Evolutionary conservation across 352 stramenopile genomes (phyloP), one percentile per base, ranked within the genome.

Genomic region (Elongisporangium prolatum): DNA sequence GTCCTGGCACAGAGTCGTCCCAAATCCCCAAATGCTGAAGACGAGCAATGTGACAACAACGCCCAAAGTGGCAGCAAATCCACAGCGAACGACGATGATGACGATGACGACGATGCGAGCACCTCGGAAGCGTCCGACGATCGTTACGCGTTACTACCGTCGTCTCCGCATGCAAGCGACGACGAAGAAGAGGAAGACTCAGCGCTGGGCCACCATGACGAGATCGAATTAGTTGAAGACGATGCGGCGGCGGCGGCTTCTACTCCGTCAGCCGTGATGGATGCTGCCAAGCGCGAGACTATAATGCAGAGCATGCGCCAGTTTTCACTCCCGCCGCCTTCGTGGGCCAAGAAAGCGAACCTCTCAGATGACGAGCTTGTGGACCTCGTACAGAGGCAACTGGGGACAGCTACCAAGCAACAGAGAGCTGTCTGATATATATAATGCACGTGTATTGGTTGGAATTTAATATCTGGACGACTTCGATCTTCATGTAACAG

Each of bases 341-440:
- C 75, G 22, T 90, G 77, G 80, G 76, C 67, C 1, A 37, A 60
- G 37, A 63, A 63, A 18, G 53, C 52, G 18, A 68, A 67, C 2
- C 55, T 90, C 20, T 69, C 77, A 49, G 80, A 90, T 59, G 72
- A 80, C 6, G 66, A 90, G 51, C 63, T 90, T 4, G 52, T 88
- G 11, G 60, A 68, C 18, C 52, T 88, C 50, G 77, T 90, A 25
- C 68, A 84, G 49, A 57, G 65, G 14, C 74, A 75, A 48, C 61
- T 80, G 24, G 24, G 24, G 24, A 34, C 24, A 34, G 24, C 24
- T 8, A 7, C 7, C 24, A 1, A 52, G 40, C 10, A 10, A 8
- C n/a, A 14, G 22, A 56, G 24, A 34, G 24, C 24, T 7, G 24
- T 7, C 24, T 48, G 2, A 18, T 48, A 13, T 48, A 16, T 59